Conservation (phyloP, 148 eudicot genomes). For the Cornus florida region DNA sequence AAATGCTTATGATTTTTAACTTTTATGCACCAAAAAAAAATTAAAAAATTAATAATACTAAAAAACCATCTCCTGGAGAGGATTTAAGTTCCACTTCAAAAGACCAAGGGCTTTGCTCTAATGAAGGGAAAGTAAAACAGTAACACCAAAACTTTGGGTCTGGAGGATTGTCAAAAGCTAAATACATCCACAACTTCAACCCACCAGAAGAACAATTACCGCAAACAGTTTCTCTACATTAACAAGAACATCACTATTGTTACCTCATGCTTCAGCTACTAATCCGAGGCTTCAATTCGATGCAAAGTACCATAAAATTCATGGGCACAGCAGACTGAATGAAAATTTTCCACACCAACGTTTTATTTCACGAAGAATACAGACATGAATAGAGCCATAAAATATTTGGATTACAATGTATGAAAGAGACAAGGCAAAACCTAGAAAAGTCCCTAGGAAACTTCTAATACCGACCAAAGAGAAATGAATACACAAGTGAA, state of each 20-base stretch:
- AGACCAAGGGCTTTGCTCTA: too few species aligned
- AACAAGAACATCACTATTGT: background rate
- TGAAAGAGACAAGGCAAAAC: background rate
- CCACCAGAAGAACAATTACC: background rate
- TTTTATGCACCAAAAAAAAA: too few species aligned
- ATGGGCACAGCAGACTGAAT: background rate
- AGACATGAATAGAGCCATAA: background rate
- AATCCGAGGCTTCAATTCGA: background rate
- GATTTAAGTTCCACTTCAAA: too few species aligned
- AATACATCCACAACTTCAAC: too few species aligned
- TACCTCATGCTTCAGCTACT: background rate
- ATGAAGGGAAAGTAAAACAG: too few species aligned
- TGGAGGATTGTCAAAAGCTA: background rate
- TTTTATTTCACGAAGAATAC: background rate
- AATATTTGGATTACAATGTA: too few species aligned
- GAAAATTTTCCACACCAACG: background rate
- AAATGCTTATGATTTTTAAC: too few species aligned
- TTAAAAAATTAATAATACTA: too few species aligned
- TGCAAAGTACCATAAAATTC: background rate
- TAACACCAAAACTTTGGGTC: background rate
- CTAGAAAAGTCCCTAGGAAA: conserved; percentile 2
- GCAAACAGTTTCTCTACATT: background rate
- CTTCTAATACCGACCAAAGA: conserved; percentile 3
- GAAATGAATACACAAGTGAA: conserved; percentile 2
- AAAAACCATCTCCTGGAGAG: too few species aligned